These are phyloP conservation scores for Dillenia turbinata DNA, from an alignment of 164 flowering plant genomes.

Conservation along the genomic window DNA sequence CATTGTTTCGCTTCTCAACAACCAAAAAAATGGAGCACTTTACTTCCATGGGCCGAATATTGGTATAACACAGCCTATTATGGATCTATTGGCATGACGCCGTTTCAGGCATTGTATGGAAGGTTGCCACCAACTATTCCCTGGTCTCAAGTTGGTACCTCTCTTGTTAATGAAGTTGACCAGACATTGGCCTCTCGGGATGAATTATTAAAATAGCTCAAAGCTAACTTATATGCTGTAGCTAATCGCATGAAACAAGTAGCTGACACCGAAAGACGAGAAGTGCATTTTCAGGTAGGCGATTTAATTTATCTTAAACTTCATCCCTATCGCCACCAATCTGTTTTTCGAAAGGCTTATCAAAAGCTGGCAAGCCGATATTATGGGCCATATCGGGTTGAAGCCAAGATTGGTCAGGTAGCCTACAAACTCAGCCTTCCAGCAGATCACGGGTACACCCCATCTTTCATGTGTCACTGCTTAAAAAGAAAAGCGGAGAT, in stretches of 20 bases:
- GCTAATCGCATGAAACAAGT: background rate
- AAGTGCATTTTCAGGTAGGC: background rate
- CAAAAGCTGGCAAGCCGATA: background rate
- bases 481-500: background rate
- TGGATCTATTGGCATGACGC: no score
- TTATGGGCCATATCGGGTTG: background rate
- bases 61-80: no score
- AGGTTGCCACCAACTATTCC: no score
- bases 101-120: no score
- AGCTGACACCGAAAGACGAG: background rate
- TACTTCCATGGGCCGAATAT: no score
- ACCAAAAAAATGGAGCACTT: background rate
- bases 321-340: background rate
- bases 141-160: no score
- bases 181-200: background rate
- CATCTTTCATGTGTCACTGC: slow-evolving; percentile 1
- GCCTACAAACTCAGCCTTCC: background rate
- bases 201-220: background rate
- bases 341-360: background rate
- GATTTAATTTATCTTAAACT: background rate
- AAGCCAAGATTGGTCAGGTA: background rate
- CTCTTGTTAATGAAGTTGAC: background rate
- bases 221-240: background rate
- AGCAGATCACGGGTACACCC: background rate
- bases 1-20: background rate